Evolutionary conservation across 169 alveolate species (phyloP), one percentile per base, ranked within the genome.

Genomic region (Eimeria praecox): DNA sequence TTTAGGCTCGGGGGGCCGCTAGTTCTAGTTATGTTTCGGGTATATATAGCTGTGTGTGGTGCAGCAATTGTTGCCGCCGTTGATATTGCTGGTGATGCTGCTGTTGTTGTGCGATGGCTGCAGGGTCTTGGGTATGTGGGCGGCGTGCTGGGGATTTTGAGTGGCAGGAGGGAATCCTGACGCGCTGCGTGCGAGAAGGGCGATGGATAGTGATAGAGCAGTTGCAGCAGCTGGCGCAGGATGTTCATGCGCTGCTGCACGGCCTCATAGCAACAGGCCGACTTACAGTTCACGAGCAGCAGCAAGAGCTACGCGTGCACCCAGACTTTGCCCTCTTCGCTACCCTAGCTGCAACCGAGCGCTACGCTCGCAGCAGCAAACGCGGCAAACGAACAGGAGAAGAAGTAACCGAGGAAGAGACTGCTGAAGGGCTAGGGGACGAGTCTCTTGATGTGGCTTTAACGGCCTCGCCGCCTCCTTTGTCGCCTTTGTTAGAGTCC

Each of bases 91-190:
- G 22, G 42, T 38, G 42, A 69, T 59, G 75, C 73, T 83, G 75
- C 52, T 38, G 77, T 42, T 86, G 64, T 10, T 66, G 42, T 40
- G 82, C 20, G 22, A 38, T 62, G 33, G 44, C 80, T 69, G 3
- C 95, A 92, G 96, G 96, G 40, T 80, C 96, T 33, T 92, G 96
- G 96, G 92, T 92, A 8, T 92, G 96, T 69, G 89, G 96, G 93
- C 66, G 96, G 38, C 92, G 78, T 10, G 96, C 86, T 33, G 92
- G 93, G 42, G 90, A 56, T 40, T 92, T 92, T 52, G 87, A 71
- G 75, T 92, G 96, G 96, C 96, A 92, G 75, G 96, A 92, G 64
- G 96, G 96, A 27, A 40, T 92, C 52, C 77, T 92, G 16, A 22
- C 92, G 24, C 96, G 96, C 64, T 92, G 96, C 87, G 87, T 92